Evolutionary conservation across 352 stramenopile genomes (phyloP).

Genomic region (Phytophthora hybrid): DNA sequence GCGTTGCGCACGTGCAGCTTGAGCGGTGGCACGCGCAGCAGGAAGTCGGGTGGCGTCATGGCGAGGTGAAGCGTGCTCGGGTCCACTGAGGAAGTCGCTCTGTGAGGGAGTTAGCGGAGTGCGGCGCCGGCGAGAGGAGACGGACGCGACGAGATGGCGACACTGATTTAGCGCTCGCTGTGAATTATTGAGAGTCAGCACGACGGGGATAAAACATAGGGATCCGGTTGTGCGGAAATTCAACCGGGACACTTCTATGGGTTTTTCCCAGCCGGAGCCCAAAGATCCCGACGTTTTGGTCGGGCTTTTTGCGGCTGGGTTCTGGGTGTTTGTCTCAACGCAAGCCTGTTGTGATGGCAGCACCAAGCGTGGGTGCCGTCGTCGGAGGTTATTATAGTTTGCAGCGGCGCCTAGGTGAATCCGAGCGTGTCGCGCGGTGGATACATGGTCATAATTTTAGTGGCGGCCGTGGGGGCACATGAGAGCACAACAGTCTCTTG

Average conservation of each 20-base stretch:
- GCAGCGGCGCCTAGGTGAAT: not conserved
- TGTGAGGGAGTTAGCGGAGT: slow-evolving; percentile 20
- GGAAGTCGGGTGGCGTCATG: slow-evolving; percentile 55
- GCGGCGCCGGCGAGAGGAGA: not conserved
- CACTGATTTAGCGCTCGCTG: slow-evolving; percentile 21
- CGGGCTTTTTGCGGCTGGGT: not conserved
- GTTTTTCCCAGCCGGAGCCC: not conserved
- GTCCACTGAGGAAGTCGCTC: slow-evolving; percentile 17
- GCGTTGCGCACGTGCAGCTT: slow-evolving; percentile 70
- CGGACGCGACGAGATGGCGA: slow-evolving; percentile 8
- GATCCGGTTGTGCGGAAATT: slow-evolving; percentile 13
- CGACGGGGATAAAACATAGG: slow-evolving; percentile 14
- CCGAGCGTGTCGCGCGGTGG: slow-evolving; percentile 3
- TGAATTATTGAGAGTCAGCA: slow-evolving; percentile 32
- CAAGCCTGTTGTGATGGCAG: not conserved
- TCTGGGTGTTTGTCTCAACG: slow-evolving; percentile 6
- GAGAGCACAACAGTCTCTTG: not conserved
- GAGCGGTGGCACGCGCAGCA: slow-evolving; percentile 57
- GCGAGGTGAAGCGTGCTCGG: not conserved
- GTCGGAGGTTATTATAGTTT: slow-evolving; percentile 1
- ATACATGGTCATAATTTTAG: not conserved
- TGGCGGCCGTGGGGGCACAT: not conserved
- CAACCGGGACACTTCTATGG: slow-evolving; percentile 16
- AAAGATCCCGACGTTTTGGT: not conserved
- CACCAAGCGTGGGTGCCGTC: too few relatives aligned